Conservation (phyloP, 2,329 filamentous ascomycete genomes). For the Annulohypoxylon truncatum region DNA sequence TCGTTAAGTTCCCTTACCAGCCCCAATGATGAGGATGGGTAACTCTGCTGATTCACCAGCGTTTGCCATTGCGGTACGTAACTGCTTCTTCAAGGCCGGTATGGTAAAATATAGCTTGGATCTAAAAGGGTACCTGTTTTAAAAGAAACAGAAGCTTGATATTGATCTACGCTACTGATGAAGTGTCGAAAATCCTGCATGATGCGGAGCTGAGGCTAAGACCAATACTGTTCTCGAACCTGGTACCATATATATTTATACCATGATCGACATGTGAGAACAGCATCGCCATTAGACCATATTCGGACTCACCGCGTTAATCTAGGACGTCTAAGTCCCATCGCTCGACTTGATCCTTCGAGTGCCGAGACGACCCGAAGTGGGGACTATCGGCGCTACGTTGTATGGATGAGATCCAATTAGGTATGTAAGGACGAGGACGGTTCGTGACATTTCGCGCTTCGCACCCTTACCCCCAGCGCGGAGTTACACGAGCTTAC, state of each 20-base stretch:
- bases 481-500: slow-evolving; percentile 1
- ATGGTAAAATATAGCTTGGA: background rate
- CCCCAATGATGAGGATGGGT: slow-evolving; percentile 45
- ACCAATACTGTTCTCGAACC: background rate
- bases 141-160: background rate
- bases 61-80: slow-evolving; percentile 27
- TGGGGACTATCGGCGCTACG: background rate
- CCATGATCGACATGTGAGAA: background rate
- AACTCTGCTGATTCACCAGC: slow-evolving; percentile 24
- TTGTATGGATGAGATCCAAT: slow-evolving; percentile 2
- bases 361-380: background rate
- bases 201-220: background rate
- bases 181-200: background rate
- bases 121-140: background rate
- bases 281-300: background rate
- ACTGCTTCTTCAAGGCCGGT: background rate
- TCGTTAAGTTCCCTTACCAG: slow-evolving; percentile 35
- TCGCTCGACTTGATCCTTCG: background rate
- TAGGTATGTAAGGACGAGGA: background rate
- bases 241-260: background rate
- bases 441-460: slow-evolving; percentile 1
- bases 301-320: background rate
- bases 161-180: background rate
- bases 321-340: background rate
- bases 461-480: slow-evolving; percentile 16